Conservation (phyloP, 805 yeast genomes). For the Barnettozyma vustinii region DNA sequence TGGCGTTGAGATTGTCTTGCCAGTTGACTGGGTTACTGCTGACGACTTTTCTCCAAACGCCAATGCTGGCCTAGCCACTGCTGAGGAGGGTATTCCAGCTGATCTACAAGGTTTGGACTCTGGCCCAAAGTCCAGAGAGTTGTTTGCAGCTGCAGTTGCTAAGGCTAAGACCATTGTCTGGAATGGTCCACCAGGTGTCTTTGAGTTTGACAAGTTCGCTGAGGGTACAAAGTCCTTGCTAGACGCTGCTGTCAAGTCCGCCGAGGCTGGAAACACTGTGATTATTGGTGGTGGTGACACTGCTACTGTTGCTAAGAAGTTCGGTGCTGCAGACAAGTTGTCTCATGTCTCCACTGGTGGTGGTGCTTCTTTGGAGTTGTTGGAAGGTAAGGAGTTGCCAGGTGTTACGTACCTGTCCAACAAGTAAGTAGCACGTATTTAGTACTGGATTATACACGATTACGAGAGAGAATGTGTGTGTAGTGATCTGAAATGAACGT, state of each 20-base stretch:
- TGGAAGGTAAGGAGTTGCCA: conserved; percentile 98
- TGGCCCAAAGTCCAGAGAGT: conserved; percentile 83
- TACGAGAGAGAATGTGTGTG: neutral
- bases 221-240: conserved; percentile 87
- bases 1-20: conserved; percentile 88
- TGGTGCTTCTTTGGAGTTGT: conserved; percentile 98
- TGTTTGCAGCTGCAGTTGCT: conserved; percentile 77
- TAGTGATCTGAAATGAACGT: neutral
- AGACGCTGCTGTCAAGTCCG: conserved; percentile 82
- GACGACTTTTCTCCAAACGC: conserved; percentile 94
- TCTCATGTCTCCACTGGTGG: conserved; percentile 99
- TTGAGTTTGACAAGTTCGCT: conserved; percentile 92
- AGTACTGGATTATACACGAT: neutral
- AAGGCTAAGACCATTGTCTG: conserved; percentile 97
- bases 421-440: conserved; percentile 35
- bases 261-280: conserved; percentile 85
- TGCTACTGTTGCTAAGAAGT: conserved; percentile 98
- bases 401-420: conserved; percentile 92
- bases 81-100: conserved; percentile 89
- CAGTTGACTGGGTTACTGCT: conserved; percentile 94
- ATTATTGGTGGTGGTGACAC: conserved; percentile 99
- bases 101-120: conserved; percentile 94
- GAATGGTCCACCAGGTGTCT: conserved; percentile 99
- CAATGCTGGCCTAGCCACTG: conserved; percentile 74
- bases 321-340: conserved; percentile 91